Percentiles rank a stretch among this genome's conserved stretches.
Evolutionary conservation across 169 alveolate species (phyloP).

Genomic region (Eimeria tenella): DNA sequence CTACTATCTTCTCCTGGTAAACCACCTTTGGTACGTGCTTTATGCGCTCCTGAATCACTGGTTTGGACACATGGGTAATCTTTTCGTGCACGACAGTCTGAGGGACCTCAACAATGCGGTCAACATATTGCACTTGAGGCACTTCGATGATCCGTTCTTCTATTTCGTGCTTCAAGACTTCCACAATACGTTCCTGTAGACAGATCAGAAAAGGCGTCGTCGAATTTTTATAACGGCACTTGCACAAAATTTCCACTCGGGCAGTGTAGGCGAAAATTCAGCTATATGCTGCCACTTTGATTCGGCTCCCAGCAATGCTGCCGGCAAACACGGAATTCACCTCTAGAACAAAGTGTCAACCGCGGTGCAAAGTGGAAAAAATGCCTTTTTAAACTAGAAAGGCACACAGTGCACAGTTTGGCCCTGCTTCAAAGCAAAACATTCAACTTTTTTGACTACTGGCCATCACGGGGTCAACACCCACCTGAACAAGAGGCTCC

Average conservation of each 20-base stretch:
- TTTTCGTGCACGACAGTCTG: slow-evolving; percentile 91
- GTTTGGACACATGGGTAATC: slow-evolving; percentile 91
- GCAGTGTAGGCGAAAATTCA: too few species aligned
- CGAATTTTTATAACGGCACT: not conserved
- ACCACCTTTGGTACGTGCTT: slow-evolving; percentile 91
- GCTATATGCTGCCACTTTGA: too few species aligned
- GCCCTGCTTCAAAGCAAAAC: too few species aligned
- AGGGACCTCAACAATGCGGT: slow-evolving; percentile 92
- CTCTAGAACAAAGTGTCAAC: too few species aligned
- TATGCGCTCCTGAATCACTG: slow-evolving; percentile 91
- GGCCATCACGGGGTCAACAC: not conserved
- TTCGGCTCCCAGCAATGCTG: too few species aligned
- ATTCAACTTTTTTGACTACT: too few species aligned
- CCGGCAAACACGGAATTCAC: too few species aligned
- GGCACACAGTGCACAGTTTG: too few species aligned
- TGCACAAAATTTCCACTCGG: not conserved
- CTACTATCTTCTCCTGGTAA: slow-evolving; percentile 92
- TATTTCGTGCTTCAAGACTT: slow-evolving; percentile 91
- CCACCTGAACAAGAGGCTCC: slow-evolving; percentile 80
- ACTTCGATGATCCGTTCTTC: slow-evolving; percentile 94
- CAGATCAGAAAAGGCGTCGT: slow-evolving; percentile 2
- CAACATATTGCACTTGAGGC: slow-evolving; percentile 93
- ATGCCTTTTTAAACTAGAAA: too few species aligned
- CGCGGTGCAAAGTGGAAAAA: too few species aligned
- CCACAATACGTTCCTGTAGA: slow-evolving; percentile 90